Evolutionary conservation across 2,329 filamentous ascomycete species (phyloP), one percentile per base, ranked within the genome.

Genomic region (Laburnicola sp.): DNA sequence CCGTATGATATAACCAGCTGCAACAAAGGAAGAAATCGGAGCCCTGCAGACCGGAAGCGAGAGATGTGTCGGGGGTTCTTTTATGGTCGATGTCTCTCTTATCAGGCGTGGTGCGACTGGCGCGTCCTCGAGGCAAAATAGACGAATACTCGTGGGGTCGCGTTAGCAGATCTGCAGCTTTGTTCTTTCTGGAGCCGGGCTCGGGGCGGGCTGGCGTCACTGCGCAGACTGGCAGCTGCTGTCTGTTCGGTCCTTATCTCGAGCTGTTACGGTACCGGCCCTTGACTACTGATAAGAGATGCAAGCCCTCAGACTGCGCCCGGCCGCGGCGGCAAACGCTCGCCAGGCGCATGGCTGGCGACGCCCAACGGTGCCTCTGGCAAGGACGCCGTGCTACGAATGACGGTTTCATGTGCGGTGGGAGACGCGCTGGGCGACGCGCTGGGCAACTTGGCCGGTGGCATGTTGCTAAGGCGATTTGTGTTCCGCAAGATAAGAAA

Each of bases 61-160:
- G 58, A 66, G 63, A 53, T 58, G 50, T 31, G 57, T 60, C 63
- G 63, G 66, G 61, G 57, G n/a, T n/a, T 53, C 62, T 66, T 62
- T 70, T 70, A 71, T 68, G 66, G 54, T 54, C 57, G 58, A 63
- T 63, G 60, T 56, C 63, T 64, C 57, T 60, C 68, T 71, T 71
- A 71, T 71, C 68, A 68, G 58, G 64, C 65, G 66, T 65, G 60
- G 68, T 69, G 31, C 62, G 60, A 66, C 60, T 59, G 65, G 62
- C 57, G 62, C 61, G 50, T 57, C 46, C 57, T 64, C 57, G 58
- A 63, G 64, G 68, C 63, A 65, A 68, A 69, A 66, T 67, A 69
- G 63, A 70, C 65, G 66, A 70, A 51, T 51, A 60, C 58, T 61
- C 69, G 70, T 72, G 70, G 70, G 70, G 69, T 72, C 59, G 64